phyloP scores from a whole-genome alignment of 2,329 filamentous ascomycete genomes.

The Acephala macrosclerotiorum region DNA sequence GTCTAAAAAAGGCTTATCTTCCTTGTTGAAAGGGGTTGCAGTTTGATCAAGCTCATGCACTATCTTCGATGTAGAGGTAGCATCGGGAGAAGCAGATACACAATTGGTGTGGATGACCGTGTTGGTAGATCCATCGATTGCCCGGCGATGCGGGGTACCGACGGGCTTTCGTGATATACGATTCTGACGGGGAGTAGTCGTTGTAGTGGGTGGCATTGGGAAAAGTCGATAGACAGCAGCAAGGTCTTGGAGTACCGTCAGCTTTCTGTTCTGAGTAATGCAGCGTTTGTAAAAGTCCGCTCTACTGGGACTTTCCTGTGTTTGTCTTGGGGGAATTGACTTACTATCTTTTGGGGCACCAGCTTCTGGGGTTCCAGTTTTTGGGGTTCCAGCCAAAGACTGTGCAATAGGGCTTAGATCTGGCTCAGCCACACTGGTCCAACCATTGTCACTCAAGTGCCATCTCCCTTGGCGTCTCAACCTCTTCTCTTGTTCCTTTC shows the following conservation, averaged over 20 bases:
- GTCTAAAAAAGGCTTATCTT: slow-evolving; percentile 49
- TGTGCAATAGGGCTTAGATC: slow-evolving; percentile 44
- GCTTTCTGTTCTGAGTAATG: not conserved
- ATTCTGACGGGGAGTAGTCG: too few species aligned
- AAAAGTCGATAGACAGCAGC: slow-evolving; percentile 29
- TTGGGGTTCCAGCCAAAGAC: slow-evolving; percentile 28
- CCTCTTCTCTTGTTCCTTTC: slow-evolving; percentile 54
- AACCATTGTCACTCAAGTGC: slow-evolving; percentile 40
- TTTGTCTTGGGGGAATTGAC: not conserved
- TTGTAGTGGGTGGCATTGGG: slow-evolving; percentile 34
- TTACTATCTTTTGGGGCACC: slow-evolving; percentile 20
- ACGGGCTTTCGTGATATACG: slow-evolving; percentile 26
- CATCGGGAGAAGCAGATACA: not conserved
- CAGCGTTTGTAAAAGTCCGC: too few species aligned
- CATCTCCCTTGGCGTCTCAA: slow-evolving; percentile 52
- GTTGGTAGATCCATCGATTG: slow-evolving; percentile 41
- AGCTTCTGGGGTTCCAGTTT: too few species aligned
- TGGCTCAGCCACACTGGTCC: slow-evolving; percentile 51
- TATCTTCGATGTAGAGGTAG: not conserved
- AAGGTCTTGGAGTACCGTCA: slow-evolving; percentile 21
- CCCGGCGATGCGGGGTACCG: slow-evolving; percentile 25
- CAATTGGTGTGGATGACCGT: slow-evolving; percentile 47
- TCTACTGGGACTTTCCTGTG: too few species aligned
- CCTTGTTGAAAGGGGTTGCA: not conserved
- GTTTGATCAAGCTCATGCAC: not conserved